These are phyloP conservation scores for Nelumbo lutea DNA, from an alignment of 164 flowering plant species.

Conservation along the genomic window DNA sequence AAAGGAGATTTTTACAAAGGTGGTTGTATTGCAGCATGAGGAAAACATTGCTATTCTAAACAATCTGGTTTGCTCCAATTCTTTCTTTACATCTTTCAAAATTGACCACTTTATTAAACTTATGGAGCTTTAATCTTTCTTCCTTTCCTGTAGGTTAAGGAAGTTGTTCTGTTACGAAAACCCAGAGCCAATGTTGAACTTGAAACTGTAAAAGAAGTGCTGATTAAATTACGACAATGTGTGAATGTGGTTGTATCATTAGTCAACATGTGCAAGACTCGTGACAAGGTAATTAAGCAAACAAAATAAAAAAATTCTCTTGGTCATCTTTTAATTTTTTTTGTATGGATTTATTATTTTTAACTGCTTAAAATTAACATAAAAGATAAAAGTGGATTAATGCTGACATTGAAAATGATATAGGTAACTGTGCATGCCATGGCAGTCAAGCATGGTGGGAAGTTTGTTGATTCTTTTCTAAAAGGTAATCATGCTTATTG, in stretches of 20 bases:
- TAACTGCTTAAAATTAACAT: background rate
- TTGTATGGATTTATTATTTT: background rate
- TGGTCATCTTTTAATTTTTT: background rate
- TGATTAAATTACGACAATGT: conserved; percentile 42
- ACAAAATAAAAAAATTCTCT: background rate
- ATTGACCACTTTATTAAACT: too few relatives aligned
- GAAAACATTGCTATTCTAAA: conserved; percentile 51
- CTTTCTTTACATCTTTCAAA: too few relatives aligned
- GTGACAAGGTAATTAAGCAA: conserved; percentile 52
- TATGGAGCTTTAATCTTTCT: background rate
- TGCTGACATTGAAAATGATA: conserved; percentile 7
- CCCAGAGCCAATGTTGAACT: conserved; percentile 27
- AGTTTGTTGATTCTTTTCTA: conserved; percentile 68
- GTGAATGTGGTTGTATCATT: conserved; percentile 70
- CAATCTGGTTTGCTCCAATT: conserved; percentile 49
- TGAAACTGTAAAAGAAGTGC: conserved; percentile 34
- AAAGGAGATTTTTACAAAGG: background rate
- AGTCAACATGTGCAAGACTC: conserved; percentile 60
- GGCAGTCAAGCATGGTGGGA: conserved; percentile 84
- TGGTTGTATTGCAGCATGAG: conserved; percentile 63
- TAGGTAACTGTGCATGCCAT: conserved; percentile 67
- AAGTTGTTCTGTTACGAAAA: conserved; percentile 36
- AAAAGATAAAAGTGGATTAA: background rate
- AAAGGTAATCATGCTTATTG: conserved; percentile 44
- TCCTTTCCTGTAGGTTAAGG: conserved; percentile 47